Base-by-base conservation (phyloP, 805 yeast species). In the Wickerhamiella brachini region DNA sequence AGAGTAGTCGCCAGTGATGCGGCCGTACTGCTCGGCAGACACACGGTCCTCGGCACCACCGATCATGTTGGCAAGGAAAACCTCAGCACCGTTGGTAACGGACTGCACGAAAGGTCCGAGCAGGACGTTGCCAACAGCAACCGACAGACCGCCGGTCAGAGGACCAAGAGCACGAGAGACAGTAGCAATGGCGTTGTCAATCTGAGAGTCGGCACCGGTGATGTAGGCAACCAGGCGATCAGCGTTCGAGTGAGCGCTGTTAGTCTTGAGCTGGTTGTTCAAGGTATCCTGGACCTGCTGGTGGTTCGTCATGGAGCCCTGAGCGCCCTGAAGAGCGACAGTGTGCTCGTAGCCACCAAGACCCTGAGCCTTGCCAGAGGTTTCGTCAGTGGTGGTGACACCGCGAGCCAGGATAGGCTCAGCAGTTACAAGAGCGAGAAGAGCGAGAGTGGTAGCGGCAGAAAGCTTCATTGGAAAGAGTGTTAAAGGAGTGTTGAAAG, bases 151-250 rank as follows among this genome's bases (percentile, higher is more conserved):
- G 38, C 51, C 50, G 26, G 58, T 55, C 44, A 53, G 31, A 24
- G 57, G 57, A 7, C 56, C 54, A 10, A 57, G 54, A 21, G 57
- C 55, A 2, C 51, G 37, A 23, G 52, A 42, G 13, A 51, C 51
- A 29, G 57, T 53, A 8, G 57, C 64, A 37, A 60, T 50, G 45
- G 59, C 58, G 48, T 61, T 62, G 51, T 63, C 66, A 48, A 59
- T 60, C 54, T 62, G 66, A 37, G 63, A 61, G 49, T 63, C 67
- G 22, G 64, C 57, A 20, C 65, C 66, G 29, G 66, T 60, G 45
- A 63, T 56, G 57, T 26, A 57, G 41, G 58, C 57, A n/a, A 34
- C 47, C 18, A 57, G 20, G 26, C 55, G 56, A 42, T 51, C 54
- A 21, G 56, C 53, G 42, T 47, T 49, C 29, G 53, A 43, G 46